phyloP scores from a whole-genome alignment of 139 green algal genomes.

The Axilococcus clingmanii region DNA sequence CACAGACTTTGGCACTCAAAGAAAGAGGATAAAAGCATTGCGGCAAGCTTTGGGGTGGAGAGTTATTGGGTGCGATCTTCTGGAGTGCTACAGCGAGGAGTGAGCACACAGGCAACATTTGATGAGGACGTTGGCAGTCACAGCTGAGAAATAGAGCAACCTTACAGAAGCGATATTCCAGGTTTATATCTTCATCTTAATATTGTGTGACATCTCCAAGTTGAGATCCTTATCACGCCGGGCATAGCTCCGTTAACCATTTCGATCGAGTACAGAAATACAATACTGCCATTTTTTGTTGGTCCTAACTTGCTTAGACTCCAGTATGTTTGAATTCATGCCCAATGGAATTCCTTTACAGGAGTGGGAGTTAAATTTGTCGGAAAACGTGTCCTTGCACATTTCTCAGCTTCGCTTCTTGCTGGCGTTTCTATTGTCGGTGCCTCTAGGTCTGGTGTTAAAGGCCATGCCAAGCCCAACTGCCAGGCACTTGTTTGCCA shows the following conservation, averaged over 20 bases:
- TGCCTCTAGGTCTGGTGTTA: conserved; percentile 25
- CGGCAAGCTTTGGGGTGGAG: conserved; percentile 48
- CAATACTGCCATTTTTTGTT: no score
- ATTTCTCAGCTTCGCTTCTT: conserved; percentile 44
- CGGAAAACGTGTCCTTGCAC: conserved; percentile 6
- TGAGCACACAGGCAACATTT: no score
- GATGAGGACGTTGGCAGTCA: no score
- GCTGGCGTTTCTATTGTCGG: conserved; percentile 32
- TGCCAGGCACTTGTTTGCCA: conserved; percentile 55
- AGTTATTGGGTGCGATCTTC: conserved; percentile 59
- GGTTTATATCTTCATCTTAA: no score
- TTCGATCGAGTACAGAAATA: no score
- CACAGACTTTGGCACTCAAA: conserved; percentile 52
- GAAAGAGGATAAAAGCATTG: conserved; percentile 44
- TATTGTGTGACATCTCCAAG: no score
- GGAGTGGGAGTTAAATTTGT: conserved; percentile 17
- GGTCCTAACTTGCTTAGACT: no score
- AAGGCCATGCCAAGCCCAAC: conserved; percentile 18
- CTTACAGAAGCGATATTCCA: no score
- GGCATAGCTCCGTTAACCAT: no score
- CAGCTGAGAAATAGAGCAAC: no score
- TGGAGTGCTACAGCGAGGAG: conserved; percentile 74
- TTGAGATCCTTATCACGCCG: no score
- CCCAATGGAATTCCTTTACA: conserved; percentile 1
- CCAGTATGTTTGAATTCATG: background rate